These are phyloP conservation scores for Laburnicola sp. DNA, from an alignment of 2,329 filamentous ascomycete species.

Conservation along the genomic window DNA sequence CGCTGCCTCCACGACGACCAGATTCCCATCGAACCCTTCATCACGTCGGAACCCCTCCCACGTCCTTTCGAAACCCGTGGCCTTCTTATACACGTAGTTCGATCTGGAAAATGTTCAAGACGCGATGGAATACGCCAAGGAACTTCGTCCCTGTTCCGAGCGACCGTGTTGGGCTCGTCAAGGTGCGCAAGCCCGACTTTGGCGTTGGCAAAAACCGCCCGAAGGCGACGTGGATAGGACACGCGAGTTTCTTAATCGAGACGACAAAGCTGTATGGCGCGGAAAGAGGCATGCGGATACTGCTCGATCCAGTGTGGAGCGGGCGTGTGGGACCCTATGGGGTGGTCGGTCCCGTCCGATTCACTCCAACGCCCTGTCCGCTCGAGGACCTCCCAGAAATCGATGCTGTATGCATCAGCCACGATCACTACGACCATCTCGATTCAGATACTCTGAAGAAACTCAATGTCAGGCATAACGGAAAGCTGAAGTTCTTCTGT, in stretches of 20 bases:
- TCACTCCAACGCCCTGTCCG: conserved; percentile 55
- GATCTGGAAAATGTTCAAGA: conserved; percentile 35
- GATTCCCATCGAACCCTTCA: conserved; percentile 37
- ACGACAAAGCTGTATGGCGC: conserved; percentile 36
- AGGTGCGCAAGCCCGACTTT: conserved; percentile 49
- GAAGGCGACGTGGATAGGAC: conserved; percentile 57
- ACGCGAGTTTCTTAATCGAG: conserved; percentile 56
- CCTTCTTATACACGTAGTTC: conserved; percentile 45
- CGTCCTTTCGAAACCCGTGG: conserved; percentile 56
- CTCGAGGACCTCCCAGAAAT: conserved; percentile 56
- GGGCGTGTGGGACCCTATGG: conserved; percentile 53
- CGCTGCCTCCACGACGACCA: conserved; percentile 25
- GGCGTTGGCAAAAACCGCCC: conserved; percentile 30
- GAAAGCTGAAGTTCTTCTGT: conserved; percentile 49
- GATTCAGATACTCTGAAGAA: conserved; percentile 51
- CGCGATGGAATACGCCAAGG: conserved; percentile 45
- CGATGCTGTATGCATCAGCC: conserved; percentile 57
- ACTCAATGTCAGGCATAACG: conserved; percentile 45
- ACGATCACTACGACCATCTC: conserved; percentile 62
- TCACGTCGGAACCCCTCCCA: conserved; percentile 50
- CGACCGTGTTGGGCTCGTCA: conserved; percentile 47
- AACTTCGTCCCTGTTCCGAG: conserved; percentile 54
- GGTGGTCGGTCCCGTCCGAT: conserved; percentile 55
- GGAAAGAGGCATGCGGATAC: conserved; percentile 48
- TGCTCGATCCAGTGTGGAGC: conserved; percentile 60